A percentile compares a stretch with the other conserved stretches of the same genome.
These are phyloP conservation scores for Macadamia integrifolia DNA, from an alignment of 164 flowering plant genomes.

Conservation along the genomic window DNA sequence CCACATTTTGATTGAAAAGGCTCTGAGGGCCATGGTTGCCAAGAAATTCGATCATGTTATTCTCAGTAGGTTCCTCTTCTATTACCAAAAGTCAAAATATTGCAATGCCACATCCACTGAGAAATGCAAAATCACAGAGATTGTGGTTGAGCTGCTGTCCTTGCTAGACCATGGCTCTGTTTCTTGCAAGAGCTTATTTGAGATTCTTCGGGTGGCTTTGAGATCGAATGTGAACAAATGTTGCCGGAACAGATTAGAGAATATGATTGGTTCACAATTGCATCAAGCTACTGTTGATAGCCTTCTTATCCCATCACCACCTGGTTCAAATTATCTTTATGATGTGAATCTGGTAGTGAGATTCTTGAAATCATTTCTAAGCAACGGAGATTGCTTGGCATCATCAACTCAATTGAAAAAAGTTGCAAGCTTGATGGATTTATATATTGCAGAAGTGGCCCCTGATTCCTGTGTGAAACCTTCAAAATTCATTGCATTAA, in stretches of 20 bases:
- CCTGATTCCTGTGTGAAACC: constrained; percentile 64
- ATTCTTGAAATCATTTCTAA: constrained; percentile 48
- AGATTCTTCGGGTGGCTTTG: constrained; percentile 37
- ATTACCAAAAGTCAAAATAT: constrained; percentile 48
- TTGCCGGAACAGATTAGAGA: constrained; percentile 45
- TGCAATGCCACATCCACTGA: constrained; percentile 22
- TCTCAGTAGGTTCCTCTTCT: constrained; percentile 51
- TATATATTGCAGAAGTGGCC: constrained; percentile 65
- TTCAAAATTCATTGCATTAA: constrained; percentile 52
- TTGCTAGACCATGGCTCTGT: constrained; percentile 44
- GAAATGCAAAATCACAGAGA: constrained; percentile 39
- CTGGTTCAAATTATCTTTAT: constrained; percentile 35
- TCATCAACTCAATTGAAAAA: constrained; percentile 31
- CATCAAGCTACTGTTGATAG: constrained; percentile 70
- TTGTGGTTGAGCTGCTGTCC: constrained; percentile 35
- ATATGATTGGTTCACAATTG: constrained; percentile 57
- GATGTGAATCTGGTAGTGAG: constrained; percentile 71
- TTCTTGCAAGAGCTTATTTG: constrained; percentile 56
- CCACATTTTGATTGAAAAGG: constrained; percentile 25
- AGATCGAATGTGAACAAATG: constrained; percentile 35
- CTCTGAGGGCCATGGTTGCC: constrained; percentile 35
- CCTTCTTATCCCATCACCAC: constrained; percentile 65
- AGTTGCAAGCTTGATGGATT: constrained; percentile 52
- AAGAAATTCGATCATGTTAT: constrained; percentile 39
- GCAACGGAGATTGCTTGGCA: constrained; percentile 19